A percentile compares a stretch with the other conserved stretches of the same genome.
phyloP scores from a whole-genome alignment of 192 early-diverging fungal species.

The Neocallimastix lanati region DNA sequence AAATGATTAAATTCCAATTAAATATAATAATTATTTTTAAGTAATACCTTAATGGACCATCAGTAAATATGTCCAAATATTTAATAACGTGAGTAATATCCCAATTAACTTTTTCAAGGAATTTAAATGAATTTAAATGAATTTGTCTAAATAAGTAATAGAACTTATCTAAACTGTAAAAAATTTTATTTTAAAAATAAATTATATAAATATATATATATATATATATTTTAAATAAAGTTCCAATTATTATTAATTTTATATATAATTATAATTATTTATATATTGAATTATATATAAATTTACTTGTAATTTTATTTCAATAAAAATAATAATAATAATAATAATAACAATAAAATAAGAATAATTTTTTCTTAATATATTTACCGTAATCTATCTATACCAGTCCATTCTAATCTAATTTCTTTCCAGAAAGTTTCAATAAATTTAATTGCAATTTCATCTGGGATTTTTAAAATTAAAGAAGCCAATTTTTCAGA shows the following conservation, averaged over 20 bases:
- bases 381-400: slow-evolving; percentile 52
- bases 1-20: no score
- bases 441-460: slow-evolving; percentile 33
- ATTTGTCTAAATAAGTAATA: slow-evolving; percentile 51
- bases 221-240: no score
- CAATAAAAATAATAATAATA: no score
- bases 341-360: no score
- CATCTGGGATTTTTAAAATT: slow-evolving; percentile 19
- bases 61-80: slow-evolving; percentile 28
- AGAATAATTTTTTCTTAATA: no score
- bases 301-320: no score
- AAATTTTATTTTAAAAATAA: no score
- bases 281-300: no score
- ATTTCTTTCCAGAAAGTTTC: slow-evolving; percentile 49
- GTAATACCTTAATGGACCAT: slow-evolving; percentile 44
- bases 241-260: no score
- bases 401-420: slow-evolving; percentile 50
- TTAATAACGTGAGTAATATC: slow-evolving; percentile 22
- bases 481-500: slow-evolving; percentile 55
- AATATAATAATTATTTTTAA: no score
- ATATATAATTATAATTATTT: no score
- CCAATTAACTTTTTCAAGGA: slow-evolving; percentile 40
- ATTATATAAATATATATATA: no score
- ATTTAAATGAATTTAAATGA: slow-evolving; percentile 36
- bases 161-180: slow-evolving; percentile 67